Evolutionary conservation across 1,139 yeast genomes (phyloP).

Genomic region (Kodamaea fungicola): DNA sequence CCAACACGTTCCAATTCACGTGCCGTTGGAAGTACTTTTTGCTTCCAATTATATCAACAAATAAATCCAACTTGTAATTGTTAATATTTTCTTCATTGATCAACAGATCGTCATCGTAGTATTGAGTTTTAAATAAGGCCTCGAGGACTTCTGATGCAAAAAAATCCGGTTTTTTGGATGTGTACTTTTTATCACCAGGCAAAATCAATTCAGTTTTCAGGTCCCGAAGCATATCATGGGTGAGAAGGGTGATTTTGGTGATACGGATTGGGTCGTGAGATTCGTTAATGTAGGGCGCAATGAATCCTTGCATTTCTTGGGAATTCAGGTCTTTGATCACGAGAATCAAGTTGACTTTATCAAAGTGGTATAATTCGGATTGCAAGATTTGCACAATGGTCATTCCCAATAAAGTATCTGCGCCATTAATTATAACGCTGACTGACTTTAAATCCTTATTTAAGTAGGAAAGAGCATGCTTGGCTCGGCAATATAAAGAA

Average conservation of each 20-base stretch:
- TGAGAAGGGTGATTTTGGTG: constrained; percentile 24
- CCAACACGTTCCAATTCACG: constrained; percentile 29
- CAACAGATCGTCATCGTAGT: constrained; percentile 16
- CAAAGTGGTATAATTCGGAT: constrained; percentile 22
- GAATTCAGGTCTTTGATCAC: constrained; percentile 28
- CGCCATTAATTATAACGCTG: constrained; percentile 42
- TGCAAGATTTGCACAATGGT: constrained; percentile 34
- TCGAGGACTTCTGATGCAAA: constrained; percentile 41
- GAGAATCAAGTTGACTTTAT: constrained; percentile 28
- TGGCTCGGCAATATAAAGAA: constrained; percentile 37
- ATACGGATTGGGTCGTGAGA: constrained; percentile 19
- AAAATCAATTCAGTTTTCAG: constrained; percentile 33
- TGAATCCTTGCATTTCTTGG: constrained; percentile 21
- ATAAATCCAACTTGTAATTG: constrained; percentile 33
- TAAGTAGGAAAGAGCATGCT: constrained; percentile 33
- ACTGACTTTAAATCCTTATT: constrained; percentile 15
- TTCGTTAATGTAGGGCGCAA: constrained; percentile 20
- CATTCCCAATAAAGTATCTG: constrained; percentile 38
- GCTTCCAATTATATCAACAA: constrained; percentile 42
- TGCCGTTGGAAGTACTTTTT: constrained; percentile 34
- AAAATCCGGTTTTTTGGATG: constrained; percentile 33
- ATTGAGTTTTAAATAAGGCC: constrained; percentile 25
- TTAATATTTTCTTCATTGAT: constrained; percentile 21
- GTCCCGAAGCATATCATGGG: constrained; percentile 28
- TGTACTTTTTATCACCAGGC: constrained; percentile 36